A percentile compares a stretch with the other conserved stretches of the same genome.
These are phyloP conservation scores for Penicillium thymicola DNA, from an alignment of 2,329 filamentous ascomycete species.

Conservation along the genomic window DNA sequence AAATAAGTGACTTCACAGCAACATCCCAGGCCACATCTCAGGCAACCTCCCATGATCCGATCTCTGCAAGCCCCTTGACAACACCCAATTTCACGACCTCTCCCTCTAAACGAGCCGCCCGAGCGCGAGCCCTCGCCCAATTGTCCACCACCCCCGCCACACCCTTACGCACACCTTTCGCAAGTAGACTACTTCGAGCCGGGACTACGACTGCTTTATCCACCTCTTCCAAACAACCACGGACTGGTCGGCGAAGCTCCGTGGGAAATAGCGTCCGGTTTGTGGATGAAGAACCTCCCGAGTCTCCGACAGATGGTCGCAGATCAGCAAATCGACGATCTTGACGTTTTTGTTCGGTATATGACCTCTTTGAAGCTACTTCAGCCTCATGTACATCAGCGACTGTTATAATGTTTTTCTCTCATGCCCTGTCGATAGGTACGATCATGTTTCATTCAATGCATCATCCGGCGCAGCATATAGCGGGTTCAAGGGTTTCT, in stretches of 20 bases:
- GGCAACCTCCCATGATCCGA: constrained; percentile 26
- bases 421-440: constrained; percentile 11
- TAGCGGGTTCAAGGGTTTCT: constrained; percentile 15
- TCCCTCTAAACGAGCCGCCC: constrained; percentile 46
- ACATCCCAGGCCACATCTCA: constrained; percentile 15
- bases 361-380: constrained; percentile 6
- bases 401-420: constrained; percentile 16
- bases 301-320: constrained; percentile 41
- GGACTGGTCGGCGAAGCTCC: constrained; percentile 27
- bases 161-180: constrained; percentile 44
- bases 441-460: constrained; percentile 15
- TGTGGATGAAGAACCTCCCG: constrained; percentile 38
- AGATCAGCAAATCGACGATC: constrained; percentile 35
- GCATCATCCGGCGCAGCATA: constrained; percentile 26
- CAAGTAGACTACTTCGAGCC: constrained; percentile 36
- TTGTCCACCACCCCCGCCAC: constrained; percentile 47
- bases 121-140: constrained; percentile 41
- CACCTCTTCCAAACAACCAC: constrained; percentile 25
- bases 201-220: constrained; percentile 21
- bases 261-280: constrained; percentile 41
- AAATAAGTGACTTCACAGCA: constrained; percentile 34
- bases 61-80: constrained; percentile 36
- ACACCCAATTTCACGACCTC: constrained; percentile 45
- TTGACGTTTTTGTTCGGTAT: constrained; percentile 17
- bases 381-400: constrained; percentile 17